Base-by-base conservation (phyloP, 345 rosid genomes). In the Gynandropsis gynandra region DNA sequence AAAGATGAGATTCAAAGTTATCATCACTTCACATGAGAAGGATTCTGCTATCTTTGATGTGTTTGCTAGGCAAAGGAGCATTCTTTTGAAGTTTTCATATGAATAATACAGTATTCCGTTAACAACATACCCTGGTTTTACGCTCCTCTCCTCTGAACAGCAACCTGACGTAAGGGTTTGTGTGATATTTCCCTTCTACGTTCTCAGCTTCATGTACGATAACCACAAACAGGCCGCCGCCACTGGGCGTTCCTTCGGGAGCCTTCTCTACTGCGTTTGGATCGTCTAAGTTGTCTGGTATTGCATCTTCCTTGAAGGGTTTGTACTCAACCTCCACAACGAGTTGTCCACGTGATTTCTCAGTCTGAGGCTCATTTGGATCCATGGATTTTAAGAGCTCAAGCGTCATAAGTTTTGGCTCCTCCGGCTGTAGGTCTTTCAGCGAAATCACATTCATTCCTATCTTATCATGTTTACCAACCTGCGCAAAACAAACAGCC, bases 161-260 rank as follows among this genome's bases (percentile, higher is more conserved):
- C 49, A 92, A 38, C 33, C 96, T 83, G 16, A 63, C 99, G 29
- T 20, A 72, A 50, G 97, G 99, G 47, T 87, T 92, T 4, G 94
- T 92, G 56, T 92, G 99, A 64, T 85, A 69, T 71, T 88, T 92
- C 34, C 97, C 97, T 78, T 88, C 99, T 17, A 92, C 52, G 56
- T 83, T 90, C 50, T 78, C 81, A 61, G 88, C 97, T 76, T 92
- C 97, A n/a, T 92, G 99, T 40, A 88, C 63, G n/a, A 76, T 75
- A 34, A 88, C 72, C 10, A 81, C 89, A 58, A 87, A 97, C 63
- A 87, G 62, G 21, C 98, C 97, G 13, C 97, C 98, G 54, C 82
- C 73, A 27, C 75, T 63, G 35, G 97, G 98, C 19, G 94, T 81
- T 51, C 94, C 95, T 32, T 78, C 90, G 32, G 98, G 98, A 58